Conservation (phyloP, 768 basidiomycete genomes). For the Austroboletus festivus region DNA sequence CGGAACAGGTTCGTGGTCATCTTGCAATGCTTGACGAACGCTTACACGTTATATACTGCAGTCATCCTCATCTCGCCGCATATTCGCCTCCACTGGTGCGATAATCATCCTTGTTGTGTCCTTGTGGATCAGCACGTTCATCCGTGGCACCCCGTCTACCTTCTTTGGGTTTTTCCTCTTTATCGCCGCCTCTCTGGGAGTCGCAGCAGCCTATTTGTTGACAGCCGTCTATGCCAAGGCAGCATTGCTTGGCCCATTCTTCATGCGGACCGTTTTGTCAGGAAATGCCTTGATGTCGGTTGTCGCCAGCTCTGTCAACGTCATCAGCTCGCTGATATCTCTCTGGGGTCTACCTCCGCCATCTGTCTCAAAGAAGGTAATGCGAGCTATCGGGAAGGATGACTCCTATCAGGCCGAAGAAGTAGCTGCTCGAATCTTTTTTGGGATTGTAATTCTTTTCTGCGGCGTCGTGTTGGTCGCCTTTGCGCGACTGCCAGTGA, state of each 20-base stretch:
- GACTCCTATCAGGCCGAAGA: constrained; percentile 54
- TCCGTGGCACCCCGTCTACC: constrained; percentile 45
- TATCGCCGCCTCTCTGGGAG: constrained; percentile 58
- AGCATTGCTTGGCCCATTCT: constrained; percentile 68
- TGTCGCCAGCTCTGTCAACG: constrained; percentile 69
- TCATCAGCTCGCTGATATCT: constrained; percentile 59
- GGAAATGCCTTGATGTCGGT: constrained; percentile 84
- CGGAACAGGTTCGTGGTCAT: constrained; percentile 49
- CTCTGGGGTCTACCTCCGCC: constrained; percentile 41
- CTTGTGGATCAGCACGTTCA: constrained; percentile 62
- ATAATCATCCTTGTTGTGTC: constrained; percentile 53
- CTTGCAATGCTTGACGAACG: not conserved
- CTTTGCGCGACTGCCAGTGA: constrained; percentile 50
- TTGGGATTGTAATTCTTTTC: constrained; percentile 63
- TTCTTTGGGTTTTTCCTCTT: constrained; percentile 68
- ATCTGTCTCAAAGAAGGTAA: not conserved
- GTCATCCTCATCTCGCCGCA: constrained; percentile 56
- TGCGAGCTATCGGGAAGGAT: not conserved
- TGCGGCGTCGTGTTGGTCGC: constrained; percentile 50
- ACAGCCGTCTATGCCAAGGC: constrained; percentile 73
- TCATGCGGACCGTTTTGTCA: constrained; percentile 71
- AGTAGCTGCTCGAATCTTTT: constrained; percentile 65
- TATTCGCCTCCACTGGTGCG: constrained; percentile 46
- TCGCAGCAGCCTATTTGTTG: constrained; percentile 69
- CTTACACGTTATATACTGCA: constrained; percentile 26